Base-by-base conservation (phyloP, 176 grass and related monocot genomes). In the Oryza officinalis region DNA sequence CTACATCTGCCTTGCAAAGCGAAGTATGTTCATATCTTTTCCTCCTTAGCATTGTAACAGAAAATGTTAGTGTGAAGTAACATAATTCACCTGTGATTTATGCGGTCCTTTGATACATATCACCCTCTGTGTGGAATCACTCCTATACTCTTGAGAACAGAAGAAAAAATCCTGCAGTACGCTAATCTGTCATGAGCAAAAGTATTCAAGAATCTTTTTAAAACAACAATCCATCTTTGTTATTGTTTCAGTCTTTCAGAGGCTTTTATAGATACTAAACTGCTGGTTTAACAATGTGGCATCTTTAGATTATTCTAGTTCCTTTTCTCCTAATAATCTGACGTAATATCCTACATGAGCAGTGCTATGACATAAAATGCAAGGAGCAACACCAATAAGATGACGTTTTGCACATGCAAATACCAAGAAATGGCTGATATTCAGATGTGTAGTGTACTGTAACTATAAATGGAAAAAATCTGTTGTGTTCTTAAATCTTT, bases 1-100 rank as follows among this genome's bases (percentile, higher is more conserved):
- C 89, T 5, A 85, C 78, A 72, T 72, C 89, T 81, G 86, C 89
- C 68, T 81, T 91, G 32, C 73, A 87, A 81, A 88, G 86, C 85
- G 89, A 91, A 35, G 89, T 88, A 88, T 77, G 86, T 69, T 54
- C 15, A 38, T 67, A 74, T 61, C 26, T 13, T 78, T 50, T 37
- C 22, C 8, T 83, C n/a, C 17, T 67, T 72, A 43, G 49, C 10
- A 61, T 32, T 57, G 13, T 67, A 59, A 83, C 35, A 2, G 60
- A 7, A 66, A 68, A 63, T 75, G 75, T 43, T 78, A 67, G 18
- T 61, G 45, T 71, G 75, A 61, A 83, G 13, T 31, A 32, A 20
- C 5, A 17, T 22, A 57, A 57, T 54, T 20, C 17, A 54, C 49
- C 49, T 54, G 49, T 54, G 18, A 1, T 18, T 57, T 57, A 22